These are phyloP conservation scores for Gastrolobium bilobum DNA, from an alignment of 306 rosid genomes.

Conservation along the genomic window DNA sequence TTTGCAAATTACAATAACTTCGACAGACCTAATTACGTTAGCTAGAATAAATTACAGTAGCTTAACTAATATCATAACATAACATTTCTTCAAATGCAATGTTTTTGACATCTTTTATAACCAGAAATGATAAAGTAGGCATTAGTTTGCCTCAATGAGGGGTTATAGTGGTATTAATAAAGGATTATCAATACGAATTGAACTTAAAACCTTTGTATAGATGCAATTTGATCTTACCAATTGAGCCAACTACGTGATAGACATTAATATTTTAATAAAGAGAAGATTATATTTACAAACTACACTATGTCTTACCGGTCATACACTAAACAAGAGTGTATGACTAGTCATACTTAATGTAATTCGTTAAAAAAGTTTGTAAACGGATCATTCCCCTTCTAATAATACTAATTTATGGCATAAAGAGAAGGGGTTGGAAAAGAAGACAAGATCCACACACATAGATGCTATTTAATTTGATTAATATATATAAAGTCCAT, in stretches of 20 bases:
- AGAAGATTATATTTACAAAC: too few species aligned
- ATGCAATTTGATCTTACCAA: not conserved
- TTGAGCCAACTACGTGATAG: not conserved
- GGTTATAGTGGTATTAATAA: not conserved
- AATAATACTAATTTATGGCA: not conserved
- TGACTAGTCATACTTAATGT: too few species aligned
- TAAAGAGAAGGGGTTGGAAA: not conserved
- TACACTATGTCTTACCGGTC: too few species aligned
- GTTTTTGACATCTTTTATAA: not conserved
- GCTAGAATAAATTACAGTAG: not conserved
- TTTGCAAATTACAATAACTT: not conserved
- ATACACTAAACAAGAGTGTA: too few species aligned
- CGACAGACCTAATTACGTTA: not conserved
- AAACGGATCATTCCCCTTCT: too few species aligned
- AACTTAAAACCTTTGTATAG: slow-evolving; percentile 3
- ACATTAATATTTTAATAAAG: not conserved
- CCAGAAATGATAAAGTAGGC: not conserved
- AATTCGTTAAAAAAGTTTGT: too few species aligned
- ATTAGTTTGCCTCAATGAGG: not conserved
- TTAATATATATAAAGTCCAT: slow-evolving; percentile 5
- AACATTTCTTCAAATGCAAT: not conserved
- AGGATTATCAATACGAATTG: not conserved
- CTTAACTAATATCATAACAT: not conserved
- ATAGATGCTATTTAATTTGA: slow-evolving; percentile 40
- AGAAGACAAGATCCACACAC: slow-evolving; percentile 46